Evolutionary conservation across 495 filamentous ascomycete genomes (phyloP).

Genomic region (Astrothelium macrocarpum): DNA sequence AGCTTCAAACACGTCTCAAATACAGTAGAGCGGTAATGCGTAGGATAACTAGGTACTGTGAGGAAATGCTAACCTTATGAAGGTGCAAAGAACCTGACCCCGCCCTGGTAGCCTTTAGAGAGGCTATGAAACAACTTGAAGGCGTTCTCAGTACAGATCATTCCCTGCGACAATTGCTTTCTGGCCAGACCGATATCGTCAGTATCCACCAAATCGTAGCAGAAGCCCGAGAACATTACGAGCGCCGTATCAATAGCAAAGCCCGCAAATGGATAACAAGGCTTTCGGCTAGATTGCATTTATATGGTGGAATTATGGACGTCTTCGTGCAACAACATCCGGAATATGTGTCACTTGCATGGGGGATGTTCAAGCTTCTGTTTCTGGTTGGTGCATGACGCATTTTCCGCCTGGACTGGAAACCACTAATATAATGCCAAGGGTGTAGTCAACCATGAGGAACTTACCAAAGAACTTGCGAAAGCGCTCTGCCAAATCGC

Average conservation of each 20-base stretch:
- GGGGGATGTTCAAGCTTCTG: slow-evolving; percentile 4
- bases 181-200: neutral
- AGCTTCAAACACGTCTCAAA: too few relatives aligned
- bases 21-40: too few relatives aligned
- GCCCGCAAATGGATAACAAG: neutral
- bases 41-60: too few relatives aligned
- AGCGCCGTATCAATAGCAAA: neutral
- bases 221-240: neutral
- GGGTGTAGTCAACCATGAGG: slow-evolving; percentile 25
- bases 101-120: neutral
- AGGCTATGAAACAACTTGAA: neutral
- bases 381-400: neutral
- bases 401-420: neutral
- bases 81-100: neutral
- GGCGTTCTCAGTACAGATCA: neutral
- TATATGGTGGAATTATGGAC: neutral
- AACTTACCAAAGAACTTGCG: slow-evolving; percentile 20
- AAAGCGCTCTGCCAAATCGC: slow-evolving; percentile 29
- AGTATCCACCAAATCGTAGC: neutral
- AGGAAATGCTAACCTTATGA: neutral
- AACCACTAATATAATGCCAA: neutral
- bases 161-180: neutral
- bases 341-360: neutral
- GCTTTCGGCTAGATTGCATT: neutral
- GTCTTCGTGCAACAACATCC: neutral